Percentiles rank a stretch among this genome's conserved stretches.
Evolutionary conservation across 495 filamentous ascomycete species (phyloP).

Genomic region (Penicillium flavigenum): DNA sequence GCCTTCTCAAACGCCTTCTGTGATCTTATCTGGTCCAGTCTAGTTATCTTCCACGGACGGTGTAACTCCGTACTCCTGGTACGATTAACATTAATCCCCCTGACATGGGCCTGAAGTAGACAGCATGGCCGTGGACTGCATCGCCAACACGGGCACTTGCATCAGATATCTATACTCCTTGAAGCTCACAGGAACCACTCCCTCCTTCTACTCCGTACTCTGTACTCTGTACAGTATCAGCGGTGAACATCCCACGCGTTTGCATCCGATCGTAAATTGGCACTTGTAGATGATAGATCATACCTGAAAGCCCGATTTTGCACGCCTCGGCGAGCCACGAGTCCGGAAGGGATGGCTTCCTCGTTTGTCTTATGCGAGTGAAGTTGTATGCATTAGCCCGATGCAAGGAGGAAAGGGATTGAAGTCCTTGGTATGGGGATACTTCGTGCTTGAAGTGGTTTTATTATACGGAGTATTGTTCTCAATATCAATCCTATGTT

Average conservation of each 20-base stretch:
- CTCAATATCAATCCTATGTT: no score
- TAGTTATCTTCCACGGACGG: no score
- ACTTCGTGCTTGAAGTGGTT: no score
- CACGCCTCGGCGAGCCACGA: constrained; percentile 2
- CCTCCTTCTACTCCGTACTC: not conserved
- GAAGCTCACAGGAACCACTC: not conserved
- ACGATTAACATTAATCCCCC: not conserved
- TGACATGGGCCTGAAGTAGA: not conserved
- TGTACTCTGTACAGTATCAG: not conserved
- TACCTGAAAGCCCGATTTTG: not conserved
- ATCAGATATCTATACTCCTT: not conserved
- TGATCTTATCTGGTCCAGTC: no score
- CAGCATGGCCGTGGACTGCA: no score
- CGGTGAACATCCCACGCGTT: not conserved
- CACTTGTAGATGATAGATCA: constrained; percentile 1
- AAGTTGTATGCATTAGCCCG: not conserved
- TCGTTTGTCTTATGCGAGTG: not conserved
- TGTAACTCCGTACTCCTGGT: no score
- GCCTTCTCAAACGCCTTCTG: no score
- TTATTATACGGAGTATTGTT: no score
- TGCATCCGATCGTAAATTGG: not conserved
- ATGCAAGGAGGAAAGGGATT: not conserved
- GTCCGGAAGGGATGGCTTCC: not conserved
- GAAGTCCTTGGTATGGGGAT: not conserved
- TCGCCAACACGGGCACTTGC: not conserved